phyloP scores from a whole-genome alignment of 345 rosid genomes.

The Camelina laxa region DNA sequence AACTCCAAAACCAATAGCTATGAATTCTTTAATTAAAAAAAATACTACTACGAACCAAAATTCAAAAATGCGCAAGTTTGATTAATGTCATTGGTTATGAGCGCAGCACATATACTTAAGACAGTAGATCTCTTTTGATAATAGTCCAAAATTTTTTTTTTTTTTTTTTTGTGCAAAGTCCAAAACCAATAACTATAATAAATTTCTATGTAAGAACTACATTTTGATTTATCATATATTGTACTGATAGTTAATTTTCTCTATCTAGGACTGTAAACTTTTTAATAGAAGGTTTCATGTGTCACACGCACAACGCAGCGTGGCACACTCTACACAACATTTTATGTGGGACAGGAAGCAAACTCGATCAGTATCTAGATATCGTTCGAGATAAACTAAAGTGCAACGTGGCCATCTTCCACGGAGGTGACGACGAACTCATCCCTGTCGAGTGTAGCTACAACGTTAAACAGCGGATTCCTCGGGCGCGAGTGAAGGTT shows the following conservation, averaged over 20 bases:
- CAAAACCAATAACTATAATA: neutral
- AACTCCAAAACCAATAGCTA: neutral
- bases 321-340: constrained; percentile 99
- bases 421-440: constrained; percentile 80
- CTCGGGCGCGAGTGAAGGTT: constrained; percentile 73
- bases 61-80: neutral
- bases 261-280: constrained; percentile 69
- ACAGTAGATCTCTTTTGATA: too few relatives aligned
- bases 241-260: constrained; percentile 6
- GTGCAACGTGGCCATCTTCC: constrained; percentile 75
- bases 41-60: neutral
- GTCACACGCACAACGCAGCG: constrained; percentile 94
- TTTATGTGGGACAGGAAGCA: constrained; percentile 84
- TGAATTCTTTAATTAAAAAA: neutral
- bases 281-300: constrained; percentile 86
- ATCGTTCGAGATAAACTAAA: constrained; percentile 59
- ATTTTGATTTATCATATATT: neutral
- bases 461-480: constrained; percentile 61
- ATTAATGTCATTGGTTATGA: neutral
- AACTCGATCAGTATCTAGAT: constrained; percentile 79
- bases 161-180: too few relatives aligned
- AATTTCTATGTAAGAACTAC: neutral
- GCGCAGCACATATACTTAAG: too few relatives aligned
- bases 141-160: too few relatives aligned
- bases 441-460: constrained; percentile 89